Base-by-base conservation (phyloP, 2,329 filamentous ascomycete species). In the Aureobasidium zeae region DNA sequence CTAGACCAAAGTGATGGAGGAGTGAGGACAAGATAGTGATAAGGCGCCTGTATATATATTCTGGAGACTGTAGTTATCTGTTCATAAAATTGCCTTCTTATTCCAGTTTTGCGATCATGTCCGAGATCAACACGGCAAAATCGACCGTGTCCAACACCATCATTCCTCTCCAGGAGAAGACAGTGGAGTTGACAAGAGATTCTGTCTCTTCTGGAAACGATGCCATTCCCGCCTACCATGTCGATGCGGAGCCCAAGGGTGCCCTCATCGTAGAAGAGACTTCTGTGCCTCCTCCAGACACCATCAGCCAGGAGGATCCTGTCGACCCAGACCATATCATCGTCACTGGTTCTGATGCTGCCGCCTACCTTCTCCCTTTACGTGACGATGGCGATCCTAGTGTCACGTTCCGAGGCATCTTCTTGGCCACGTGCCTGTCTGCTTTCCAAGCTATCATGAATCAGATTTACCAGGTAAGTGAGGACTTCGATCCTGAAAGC, bases 381-480 rank as follows among this genome's bases (percentile, higher is more conserved):
- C 30, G 74, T 4, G 74, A 77, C 50, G 74, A 77, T 44, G 54
- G 57, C n/a, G 69, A 77, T 20, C 55, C 57, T 1, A 60, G 71
- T 2, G 52, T 77, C 49, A 77, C 72, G 0, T 72, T 77, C 46
- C 70, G 74, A 28, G 67, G 69, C 38, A 47, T 77, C 4, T 52
- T 76, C 26, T 49, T 77, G 34, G 69, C 71, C 2, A 69, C 70
- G 0, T 49, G 55, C 2, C 63, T 77, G 3, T 63, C 72, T 0
- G 66, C 63, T 9, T 76, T 77, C 51, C 71, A 75, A 49, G 69
- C 72, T 17, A 67, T 71, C 31, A 73, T 77, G 68, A 63, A 59
- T 38, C 71, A 75, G 53, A 76, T 77, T 33, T 77, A 77, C 49
- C 56, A 54, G 11, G 72, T 74, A 45, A 55, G 63, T 44, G 5